Evolutionary conservation across 805 yeast genomes (phyloP), one percentile per base, ranked within the genome.

Genomic region (Starmerella gropengiesseri): DNA sequence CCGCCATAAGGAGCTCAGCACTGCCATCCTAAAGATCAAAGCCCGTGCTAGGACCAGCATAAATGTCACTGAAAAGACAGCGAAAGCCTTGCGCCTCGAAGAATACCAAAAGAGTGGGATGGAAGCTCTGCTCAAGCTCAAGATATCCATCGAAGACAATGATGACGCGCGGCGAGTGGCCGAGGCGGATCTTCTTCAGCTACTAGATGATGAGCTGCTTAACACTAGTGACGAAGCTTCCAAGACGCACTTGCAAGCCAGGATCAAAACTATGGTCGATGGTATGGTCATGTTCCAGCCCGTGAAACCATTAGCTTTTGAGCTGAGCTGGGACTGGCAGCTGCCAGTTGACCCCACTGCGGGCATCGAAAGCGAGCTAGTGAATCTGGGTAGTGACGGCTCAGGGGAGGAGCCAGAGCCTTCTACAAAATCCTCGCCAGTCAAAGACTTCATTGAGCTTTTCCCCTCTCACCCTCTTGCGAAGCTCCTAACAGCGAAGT

Each of bases 231-330:
- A 56, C 59, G 13, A 45, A 43, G 2, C 16, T 13, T 23, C 16
- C 4, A 31, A 22, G 19, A 22, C 13, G 3, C 13, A 2, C 3
- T 53, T 70, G 21, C 63, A 64, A 8, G 52, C 53, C 1, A 69
- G 71, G 21, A 61, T 86, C 4, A 63, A 64, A 33, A 74, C 71
- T 8, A 68, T 75, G 70, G 74, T 75, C 0, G 77, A 75, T 12
- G 93, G 81, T 27, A 74, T 87, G 78, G 74, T 86, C 3, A 62
- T 79, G 13, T 74, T 89, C 13, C 71, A 74, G 30, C 73, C 78
- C 18, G 68, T 70, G 1, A 75, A 76, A 5, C 65, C 73, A 28
- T 63, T 71, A 23, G 83, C 86, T 6, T 53, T 35, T 26, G 46
- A 48, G 31, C 39, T 55, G 9, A 32, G 32, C 28, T 53, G 54